Evolutionary conservation across 1,139 yeast species (phyloP), one percentile per base, ranked within the genome.

Genomic region (Yamadazyma conglobata): DNA sequence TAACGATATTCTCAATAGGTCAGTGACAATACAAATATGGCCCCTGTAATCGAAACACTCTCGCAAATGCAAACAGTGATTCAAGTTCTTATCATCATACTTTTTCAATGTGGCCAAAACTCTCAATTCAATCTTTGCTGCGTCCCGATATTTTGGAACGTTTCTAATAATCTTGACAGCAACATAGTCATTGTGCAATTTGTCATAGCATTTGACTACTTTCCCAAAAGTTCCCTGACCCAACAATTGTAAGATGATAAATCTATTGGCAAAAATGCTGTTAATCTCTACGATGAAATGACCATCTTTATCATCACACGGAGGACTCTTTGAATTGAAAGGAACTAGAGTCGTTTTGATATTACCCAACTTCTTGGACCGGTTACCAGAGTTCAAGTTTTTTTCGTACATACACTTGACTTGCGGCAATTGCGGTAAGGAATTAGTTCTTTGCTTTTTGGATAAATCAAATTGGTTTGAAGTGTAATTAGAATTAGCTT

Each of bases 191-290:
- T 77, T 65, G 32, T 71, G 71, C 27, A 68, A 60, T 37, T 68
- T 69, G 48, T 81, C 89, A 41, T 62, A 62, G 30, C 88, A 84
- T 46, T 78, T 78, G 22, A 88, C 83, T 10, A 93, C 99, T 53
- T 89, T 91, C 12, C 98, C 98, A 64, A 91, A 93, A 0, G 98
- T 93, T 6, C 99, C 99, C 51, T 91, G 97, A 14, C 99, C 99
- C 38, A 93, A 64, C 32, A 87, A 63, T 34, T 79, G 71, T 20
- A 73, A 62, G 12, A 85, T 79, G 15, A 76, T 58, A 47, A 82
- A 80, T 30, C 94, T 65, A 43, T 81, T 75, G 19, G 89, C 82
- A 54, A 82, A 80, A 3, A 57, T 45, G 25, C 79, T 78, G 38
- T 79, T 77, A 10, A 69, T 58, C 33, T 67, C 74, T 22, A 83